Base-by-base conservation (phyloP, 768 basidiomycete genomes). In the Rhodotorula sphaerocarpa region DNA sequence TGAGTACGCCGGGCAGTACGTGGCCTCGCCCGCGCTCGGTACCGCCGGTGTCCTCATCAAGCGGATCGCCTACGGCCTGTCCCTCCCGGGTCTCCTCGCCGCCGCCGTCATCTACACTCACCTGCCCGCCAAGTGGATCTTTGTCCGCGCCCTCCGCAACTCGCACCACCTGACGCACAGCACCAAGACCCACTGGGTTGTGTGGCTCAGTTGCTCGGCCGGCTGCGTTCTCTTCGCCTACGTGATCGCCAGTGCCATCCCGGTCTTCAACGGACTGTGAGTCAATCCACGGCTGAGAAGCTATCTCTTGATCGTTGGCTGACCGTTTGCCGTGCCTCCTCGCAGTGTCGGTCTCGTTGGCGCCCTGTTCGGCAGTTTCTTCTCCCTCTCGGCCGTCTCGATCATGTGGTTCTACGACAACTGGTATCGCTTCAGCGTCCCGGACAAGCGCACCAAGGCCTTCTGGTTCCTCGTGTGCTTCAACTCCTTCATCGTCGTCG, bases 11-110 rank as follows among this genome's bases (percentile, higher is more conserved):
- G 68, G 68, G 0, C 65, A 70, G 39, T 71, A 67, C 50, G 65
- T 73, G 43, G 69, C 73, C 23, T 70, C 69, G 11, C 73, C 73
- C 12, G 72, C 73, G 0, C 71, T 74, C 33, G 73, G 73, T 7
- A 69, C 71, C 7, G 73, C 73, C 21, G 73, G 73, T 20, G 61
- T 57, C 16, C 52, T 67, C 15, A 48, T 73, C 56, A 71, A 73
- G 67, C 68, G 61, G 21, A 48, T 70, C n/a, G 55, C 50, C 15
- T 71, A 73, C 63, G 71, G 70, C 27, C 58, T 73, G 45, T 70
- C 66, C 23, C 45, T 71, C 3, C 70, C 68, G 15, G 72, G 69
- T 16, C 55, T 72, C 6, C 55, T 70, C 31, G 66, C 65, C n/a
- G 55, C 60, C 7, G 42, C 50, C n/a, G 46, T 61, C 45, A 61